Conservation (phyloP, 371 early-diverging fungal species). For the Lichtheimia ramosa region DNA sequence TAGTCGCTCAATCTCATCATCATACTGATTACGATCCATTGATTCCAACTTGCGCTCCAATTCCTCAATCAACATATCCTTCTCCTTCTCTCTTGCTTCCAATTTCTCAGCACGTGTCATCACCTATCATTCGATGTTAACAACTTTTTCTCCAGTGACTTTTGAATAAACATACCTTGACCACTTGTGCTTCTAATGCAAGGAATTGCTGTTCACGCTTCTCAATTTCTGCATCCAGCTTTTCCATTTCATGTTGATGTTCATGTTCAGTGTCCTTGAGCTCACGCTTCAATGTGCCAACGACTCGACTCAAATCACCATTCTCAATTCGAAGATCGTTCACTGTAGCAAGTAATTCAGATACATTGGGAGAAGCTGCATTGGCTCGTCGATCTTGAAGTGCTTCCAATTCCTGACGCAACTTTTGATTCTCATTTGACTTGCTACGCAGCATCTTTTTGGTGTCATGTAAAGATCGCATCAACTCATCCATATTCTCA, state of each 20-base stretch:
- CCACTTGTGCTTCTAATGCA: conserved; percentile 33
- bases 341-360: conserved; percentile 11
- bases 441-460: conserved; percentile 31
- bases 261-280: conserved; percentile 19
- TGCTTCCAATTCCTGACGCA: conserved; percentile 21
- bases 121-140: conserved; percentile 6
- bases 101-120: conserved; percentile 15
- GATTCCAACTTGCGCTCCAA: conserved; percentile 15
- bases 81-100: conserved; percentile 17
- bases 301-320: conserved; percentile 4
- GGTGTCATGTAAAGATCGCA: conserved; percentile 21
- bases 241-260: conserved; percentile 17
- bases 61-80: conserved; percentile 15
- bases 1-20: conserved; percentile 26
- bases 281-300: conserved; percentile 16
- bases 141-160: no score
- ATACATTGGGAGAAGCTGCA: conserved; percentile 8
- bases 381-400: conserved; percentile 11
- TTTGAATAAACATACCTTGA: conserved; percentile 20
- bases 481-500: conserved; percentile 22
- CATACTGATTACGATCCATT: conserved; percentile 6
- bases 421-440: conserved; percentile 22
- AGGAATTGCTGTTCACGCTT: conserved; percentile 32
- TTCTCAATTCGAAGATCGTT: conserved; percentile 8
- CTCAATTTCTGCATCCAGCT: conserved; percentile 23